phyloP scores from a whole-genome alignment of 805 yeast species.

The Candida sithepensis region DNA sequence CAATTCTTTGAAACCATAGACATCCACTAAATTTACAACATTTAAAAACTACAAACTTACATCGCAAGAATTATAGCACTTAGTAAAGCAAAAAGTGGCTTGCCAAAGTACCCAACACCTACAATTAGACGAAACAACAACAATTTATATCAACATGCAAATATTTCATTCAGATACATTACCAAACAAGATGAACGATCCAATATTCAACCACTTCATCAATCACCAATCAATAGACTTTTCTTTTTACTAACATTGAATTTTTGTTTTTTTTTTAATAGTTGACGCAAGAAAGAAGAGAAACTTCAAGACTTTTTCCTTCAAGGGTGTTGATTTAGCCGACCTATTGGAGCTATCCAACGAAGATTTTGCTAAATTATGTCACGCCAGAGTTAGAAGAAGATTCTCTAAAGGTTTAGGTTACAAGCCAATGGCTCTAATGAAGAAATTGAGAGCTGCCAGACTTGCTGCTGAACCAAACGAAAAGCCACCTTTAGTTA shows the following conservation, averaged over 20 bases:
- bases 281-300: slow-evolving; percentile 74
- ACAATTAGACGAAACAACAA: too few species aligned
- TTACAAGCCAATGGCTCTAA: slow-evolving; percentile 90
- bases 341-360: slow-evolving; percentile 90
- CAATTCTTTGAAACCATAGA: too few species aligned
- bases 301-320: slow-evolving; percentile 93
- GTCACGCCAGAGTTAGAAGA: slow-evolving; percentile 99
- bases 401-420: slow-evolving; percentile 98
- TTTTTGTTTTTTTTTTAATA: slow-evolving; percentile 24
- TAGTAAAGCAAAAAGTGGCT: too few species aligned
- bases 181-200: too few species aligned
- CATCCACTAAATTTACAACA: too few species aligned
- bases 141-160: too few species aligned
- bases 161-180: too few species aligned
- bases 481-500: slow-evolving; percentile 97
- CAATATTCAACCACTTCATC: too few species aligned
- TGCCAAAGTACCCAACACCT: too few species aligned
- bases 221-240: neutral
- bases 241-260: slow-evolving; percentile 27
- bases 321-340: slow-evolving; percentile 97
- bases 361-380: slow-evolving; percentile 95
- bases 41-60: too few species aligned
- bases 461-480: slow-evolving; percentile 83
- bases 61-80: too few species aligned
- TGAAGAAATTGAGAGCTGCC: slow-evolving; percentile 97